phyloP scores from a whole-genome alignment of 2,329 filamentous ascomycete genomes.

The Fusarium setosum region DNA sequence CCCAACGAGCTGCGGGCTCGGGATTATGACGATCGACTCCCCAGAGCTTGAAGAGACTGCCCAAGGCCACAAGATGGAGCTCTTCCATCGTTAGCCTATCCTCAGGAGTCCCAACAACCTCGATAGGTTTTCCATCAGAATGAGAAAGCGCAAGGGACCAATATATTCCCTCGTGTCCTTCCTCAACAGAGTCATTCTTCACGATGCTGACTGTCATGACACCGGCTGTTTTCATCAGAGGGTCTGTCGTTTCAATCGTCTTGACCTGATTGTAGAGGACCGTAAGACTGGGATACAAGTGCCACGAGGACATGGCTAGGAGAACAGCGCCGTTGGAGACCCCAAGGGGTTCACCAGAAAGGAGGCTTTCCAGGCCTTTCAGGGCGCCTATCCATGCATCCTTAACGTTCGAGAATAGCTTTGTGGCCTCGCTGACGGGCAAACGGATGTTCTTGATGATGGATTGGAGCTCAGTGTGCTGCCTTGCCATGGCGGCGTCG shows the following conservation, averaged over 20 bases:
- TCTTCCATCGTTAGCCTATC: too few species aligned
- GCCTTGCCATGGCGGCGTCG: constrained; percentile 1
- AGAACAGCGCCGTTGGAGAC: constrained; percentile 14
- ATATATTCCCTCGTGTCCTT: constrained; percentile 2
- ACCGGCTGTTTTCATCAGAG: not conserved
- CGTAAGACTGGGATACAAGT: constrained; percentile 18
- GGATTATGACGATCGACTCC: too few species aligned
- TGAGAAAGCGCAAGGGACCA: constrained; percentile 22
- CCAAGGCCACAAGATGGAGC: too few species aligned
- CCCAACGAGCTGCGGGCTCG: too few species aligned
- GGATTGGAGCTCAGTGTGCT: constrained; percentile 11
- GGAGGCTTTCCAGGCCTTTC: constrained; percentile 15
- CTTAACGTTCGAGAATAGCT: constrained; percentile 11
- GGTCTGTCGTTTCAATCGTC: constrained; percentile 6
- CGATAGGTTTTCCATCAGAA: too few species aligned
- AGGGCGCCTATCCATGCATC: constrained; percentile 9
- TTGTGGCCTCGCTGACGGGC: constrained; percentile 3
- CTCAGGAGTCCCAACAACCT: too few species aligned
- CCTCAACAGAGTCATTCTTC: not conserved
- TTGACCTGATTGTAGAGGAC: constrained; percentile 11
- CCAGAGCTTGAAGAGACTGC: too few species aligned
- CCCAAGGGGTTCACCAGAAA: constrained; percentile 6
- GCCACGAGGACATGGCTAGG: constrained; percentile 21
- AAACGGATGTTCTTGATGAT: constrained; percentile 14
- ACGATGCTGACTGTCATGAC: constrained; percentile 6